Base-by-base conservation (phyloP, 1,139 yeast species). In the Blastobotrys malaysiensis region DNA sequence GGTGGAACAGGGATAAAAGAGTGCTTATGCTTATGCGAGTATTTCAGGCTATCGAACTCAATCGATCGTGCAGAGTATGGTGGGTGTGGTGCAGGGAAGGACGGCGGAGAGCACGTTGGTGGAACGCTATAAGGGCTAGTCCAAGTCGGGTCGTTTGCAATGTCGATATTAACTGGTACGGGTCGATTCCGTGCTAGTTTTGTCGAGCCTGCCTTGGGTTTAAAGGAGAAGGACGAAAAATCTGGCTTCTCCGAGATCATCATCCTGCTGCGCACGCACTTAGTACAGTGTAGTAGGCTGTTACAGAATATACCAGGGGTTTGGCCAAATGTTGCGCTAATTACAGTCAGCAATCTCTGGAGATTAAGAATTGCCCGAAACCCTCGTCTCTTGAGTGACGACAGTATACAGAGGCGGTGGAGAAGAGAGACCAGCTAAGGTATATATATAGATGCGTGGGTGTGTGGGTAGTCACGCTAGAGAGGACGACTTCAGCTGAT, bases 1-100 rank as follows among this genome's bases (percentile, higher is more conserved):
- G 57, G 57, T n/a, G 57, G 57, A 21, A 55, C 54, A 6, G 55
- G 47, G 48, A 52, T 27, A 18, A 55, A 19, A 19, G 53, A 50
- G 11, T 48, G 46, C 43, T 51, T 48, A 47, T 50, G 51, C 46
- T 43, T 22, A 43, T 54, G 54, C 39, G 39, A 31, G 39, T 31
- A 31, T 31, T 31, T 31, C 5, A 31, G 3, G 39, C 39, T 31
- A 16, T 31, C 39, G 39, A 31, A 31, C n/a, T 31, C 39, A 31
- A 31, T 31, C 14, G 39, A 31, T 31, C 39, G 39, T 7, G 39
- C 39, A 31, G 39, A 31, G 39, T 31, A 31, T n/a, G 39, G 39
- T 16, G 39, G 39, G 39, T 16, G 39, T 16, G 39, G 39, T 3
- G 39, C 39, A 13, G 39, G 39, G 11, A 31, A 31, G 3, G 39